Evolutionary conservation across 306 rosid genomes (phyloP).

Genomic region (Rosa multiflora): DNA sequence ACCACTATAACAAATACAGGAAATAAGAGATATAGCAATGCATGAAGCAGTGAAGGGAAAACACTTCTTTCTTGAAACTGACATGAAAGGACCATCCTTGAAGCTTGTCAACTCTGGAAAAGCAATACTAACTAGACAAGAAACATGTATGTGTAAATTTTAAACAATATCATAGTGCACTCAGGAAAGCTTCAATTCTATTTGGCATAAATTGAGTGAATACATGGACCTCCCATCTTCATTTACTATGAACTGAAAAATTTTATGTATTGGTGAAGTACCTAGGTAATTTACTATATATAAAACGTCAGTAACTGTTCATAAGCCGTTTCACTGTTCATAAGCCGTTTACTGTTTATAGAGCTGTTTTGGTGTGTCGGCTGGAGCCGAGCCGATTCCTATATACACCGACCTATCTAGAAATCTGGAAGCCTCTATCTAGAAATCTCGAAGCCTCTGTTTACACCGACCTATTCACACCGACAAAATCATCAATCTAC

Average conservation of each 20-base stretch:
- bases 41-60: slow-evolving; percentile 72
- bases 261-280: background rate
- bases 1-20: slow-evolving; percentile 41
- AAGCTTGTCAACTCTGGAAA: slow-evolving; percentile 92
- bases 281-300: background rate
- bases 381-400: too few species aligned
- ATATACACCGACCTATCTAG: too few species aligned
- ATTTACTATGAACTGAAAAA: background rate
- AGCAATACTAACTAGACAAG: slow-evolving; percentile 82
- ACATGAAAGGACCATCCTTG: slow-evolving; percentile 79
- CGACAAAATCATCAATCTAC: too few species aligned
- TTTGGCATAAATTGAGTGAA: background rate
- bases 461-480: too few species aligned
- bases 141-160: background rate
- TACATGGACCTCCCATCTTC: background rate
- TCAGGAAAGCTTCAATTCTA: background rate
- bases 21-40: slow-evolving; percentile 79
- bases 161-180: background rate
- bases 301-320: too few species aligned
- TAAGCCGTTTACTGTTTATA: too few species aligned
- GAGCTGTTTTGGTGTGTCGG: too few species aligned
- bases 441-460: too few species aligned
- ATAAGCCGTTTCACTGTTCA: too few species aligned
- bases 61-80: slow-evolving; percentile 77
- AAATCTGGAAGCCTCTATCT: too few species aligned